These are phyloP conservation scores for Catunica adiposa DNA, from an alignment of 2,329 filamentous ascomycete species.

Conservation along the genomic window DNA sequence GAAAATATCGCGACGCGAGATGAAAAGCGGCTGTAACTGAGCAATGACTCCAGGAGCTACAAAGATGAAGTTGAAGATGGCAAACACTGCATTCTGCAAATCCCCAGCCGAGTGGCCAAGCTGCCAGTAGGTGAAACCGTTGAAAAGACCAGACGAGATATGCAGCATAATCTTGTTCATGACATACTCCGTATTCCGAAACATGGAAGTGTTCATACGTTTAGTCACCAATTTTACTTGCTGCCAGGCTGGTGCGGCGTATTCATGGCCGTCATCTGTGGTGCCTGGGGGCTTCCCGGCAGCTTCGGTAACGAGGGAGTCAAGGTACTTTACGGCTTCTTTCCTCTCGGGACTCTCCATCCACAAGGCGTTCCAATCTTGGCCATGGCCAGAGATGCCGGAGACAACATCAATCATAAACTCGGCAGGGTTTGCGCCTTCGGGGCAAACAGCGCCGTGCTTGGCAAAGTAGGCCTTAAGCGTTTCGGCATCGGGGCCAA, in stretches of 20 bases:
- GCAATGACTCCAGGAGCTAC: slow-evolving; percentile 41
- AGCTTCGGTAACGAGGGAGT: slow-evolving; percentile 41
- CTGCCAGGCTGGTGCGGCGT: slow-evolving; percentile 47
- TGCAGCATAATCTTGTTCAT: slow-evolving; percentile 46
- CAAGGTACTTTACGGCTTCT: slow-evolving; percentile 42
- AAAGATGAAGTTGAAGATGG: slow-evolving; percentile 47
- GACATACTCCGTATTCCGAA: slow-evolving; percentile 49
- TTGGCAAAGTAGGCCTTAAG: slow-evolving; percentile 51
- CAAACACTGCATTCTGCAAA: slow-evolving; percentile 39
- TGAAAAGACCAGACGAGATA: slow-evolving; percentile 38
- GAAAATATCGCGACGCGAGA: slow-evolving; percentile 39
- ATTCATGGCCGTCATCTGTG: slow-evolving; percentile 44
- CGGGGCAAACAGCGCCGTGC: slow-evolving; percentile 40
- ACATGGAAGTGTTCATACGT: slow-evolving; percentile 46
- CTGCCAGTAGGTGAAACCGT: slow-evolving; percentile 46
- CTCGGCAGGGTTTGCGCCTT: slow-evolving; percentile 54
- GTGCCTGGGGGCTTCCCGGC: slow-evolving; percentile 27
- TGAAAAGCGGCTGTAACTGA: slow-evolving; percentile 42
- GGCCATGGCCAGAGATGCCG: slow-evolving; percentile 41
- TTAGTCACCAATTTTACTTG: slow-evolving; percentile 49
- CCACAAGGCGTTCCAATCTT: slow-evolving; percentile 57
- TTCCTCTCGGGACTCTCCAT: slow-evolving; percentile 43
- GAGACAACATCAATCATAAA: slow-evolving; percentile 49
- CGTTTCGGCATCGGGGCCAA: slow-evolving; percentile 33
- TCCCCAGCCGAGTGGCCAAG: slow-evolving; percentile 34